Conservation (phyloP, 208 protist species). For the Trichomonas vaginalis region DNA sequence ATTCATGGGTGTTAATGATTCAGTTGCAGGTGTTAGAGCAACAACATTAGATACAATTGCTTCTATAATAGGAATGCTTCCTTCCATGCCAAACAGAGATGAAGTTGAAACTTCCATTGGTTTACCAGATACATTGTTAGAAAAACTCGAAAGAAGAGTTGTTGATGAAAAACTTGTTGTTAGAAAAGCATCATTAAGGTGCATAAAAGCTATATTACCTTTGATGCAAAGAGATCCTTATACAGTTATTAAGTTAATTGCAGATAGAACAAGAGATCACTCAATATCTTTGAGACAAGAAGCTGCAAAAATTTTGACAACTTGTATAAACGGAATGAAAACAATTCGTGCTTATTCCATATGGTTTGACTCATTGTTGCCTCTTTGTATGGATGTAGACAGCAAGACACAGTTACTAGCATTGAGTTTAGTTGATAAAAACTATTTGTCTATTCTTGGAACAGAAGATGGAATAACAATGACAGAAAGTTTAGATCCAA, state of each 20-base stretch:
- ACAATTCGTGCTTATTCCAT: background rate
- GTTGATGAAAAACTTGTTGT: background rate
- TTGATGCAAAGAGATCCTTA: background rate
- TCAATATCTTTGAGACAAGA: background rate
- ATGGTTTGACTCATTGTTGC: background rate
- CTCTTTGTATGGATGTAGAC: background rate
- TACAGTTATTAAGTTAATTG: background rate
- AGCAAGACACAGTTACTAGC: background rate
- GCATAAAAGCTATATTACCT: background rate
- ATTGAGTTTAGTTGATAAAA: background rate
- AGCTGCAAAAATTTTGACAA: background rate
- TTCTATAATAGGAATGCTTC: background rate
- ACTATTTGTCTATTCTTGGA: background rate
- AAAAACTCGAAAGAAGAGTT: background rate
- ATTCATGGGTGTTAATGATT: background rate
- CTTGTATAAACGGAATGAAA: background rate
- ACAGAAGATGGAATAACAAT: background rate
- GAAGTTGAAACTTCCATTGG: background rate
- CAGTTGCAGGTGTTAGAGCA: background rate
- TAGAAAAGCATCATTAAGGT: background rate
- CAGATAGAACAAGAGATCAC: background rate
- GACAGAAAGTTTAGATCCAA: background rate
- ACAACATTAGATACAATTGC: background rate
- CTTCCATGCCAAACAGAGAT: too few species aligned
- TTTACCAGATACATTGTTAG: background rate